phyloP scores from a whole-genome alignment of 2,329 filamentous ascomycete species.

The Harringtonia lauricola region DNA sequence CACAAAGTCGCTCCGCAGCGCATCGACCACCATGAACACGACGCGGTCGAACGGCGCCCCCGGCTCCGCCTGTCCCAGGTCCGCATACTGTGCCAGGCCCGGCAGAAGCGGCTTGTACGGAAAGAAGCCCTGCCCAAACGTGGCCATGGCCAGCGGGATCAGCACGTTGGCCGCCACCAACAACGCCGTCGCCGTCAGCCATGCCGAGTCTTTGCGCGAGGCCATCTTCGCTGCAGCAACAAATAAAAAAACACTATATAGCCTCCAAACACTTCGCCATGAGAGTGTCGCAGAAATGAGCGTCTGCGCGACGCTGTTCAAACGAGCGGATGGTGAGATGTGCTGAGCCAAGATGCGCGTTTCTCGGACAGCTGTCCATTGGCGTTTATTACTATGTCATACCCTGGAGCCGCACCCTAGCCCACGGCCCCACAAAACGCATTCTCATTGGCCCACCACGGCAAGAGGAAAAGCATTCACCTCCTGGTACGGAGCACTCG shows the following conservation, averaged over 20 bases:
- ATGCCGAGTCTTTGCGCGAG: background rate
- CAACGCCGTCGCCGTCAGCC: slow-evolving; percentile 16
- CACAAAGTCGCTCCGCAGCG: slow-evolving; percentile 89
- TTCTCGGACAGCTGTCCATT: background rate
- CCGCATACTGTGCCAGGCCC: slow-evolving; percentile 62
- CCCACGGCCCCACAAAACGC: background rate
- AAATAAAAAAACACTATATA: background rate
- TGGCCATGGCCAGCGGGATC: slow-evolving; percentile 60
- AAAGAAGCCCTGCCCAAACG: slow-evolving; percentile 89
- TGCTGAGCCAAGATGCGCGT: no score
- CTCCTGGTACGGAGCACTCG: no score
- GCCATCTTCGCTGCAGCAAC: background rate
- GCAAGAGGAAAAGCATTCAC: background rate
- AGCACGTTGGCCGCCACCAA: slow-evolving; percentile 64
- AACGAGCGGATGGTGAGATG: background rate
- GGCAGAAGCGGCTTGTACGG: slow-evolving; percentile 92
- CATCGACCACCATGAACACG: slow-evolving; percentile 97
- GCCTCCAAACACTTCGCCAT: background rate
- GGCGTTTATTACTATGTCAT: no score
- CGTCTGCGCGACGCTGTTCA: background rate
- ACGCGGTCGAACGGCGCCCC: slow-evolving; percentile 73
- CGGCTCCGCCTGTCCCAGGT: slow-evolving; percentile 45
- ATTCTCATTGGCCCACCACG: background rate
- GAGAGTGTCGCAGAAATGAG: background rate
- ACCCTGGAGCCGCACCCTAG: background rate